Evolutionary conservation across 139 green algal species (phyloP).

Genomic region (Chlamydomonas sphaeroides): DNA sequence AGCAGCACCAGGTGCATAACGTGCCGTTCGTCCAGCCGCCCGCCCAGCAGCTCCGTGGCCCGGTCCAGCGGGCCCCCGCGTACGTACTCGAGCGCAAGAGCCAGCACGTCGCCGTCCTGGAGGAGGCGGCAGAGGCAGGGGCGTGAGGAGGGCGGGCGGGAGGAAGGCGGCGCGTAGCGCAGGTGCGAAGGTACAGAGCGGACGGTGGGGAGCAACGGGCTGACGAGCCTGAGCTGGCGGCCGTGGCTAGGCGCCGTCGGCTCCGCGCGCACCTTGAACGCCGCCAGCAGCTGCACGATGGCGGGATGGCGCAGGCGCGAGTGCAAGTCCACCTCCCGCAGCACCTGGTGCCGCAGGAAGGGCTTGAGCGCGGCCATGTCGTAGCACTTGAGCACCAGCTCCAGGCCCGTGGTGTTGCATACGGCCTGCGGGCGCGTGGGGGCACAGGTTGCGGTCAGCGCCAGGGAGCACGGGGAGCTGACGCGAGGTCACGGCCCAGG

Average conservation of each 20-base stretch:
- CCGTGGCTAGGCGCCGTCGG: neutral
- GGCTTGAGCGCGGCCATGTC: neutral
- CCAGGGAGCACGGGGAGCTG: too few relatives aligned
- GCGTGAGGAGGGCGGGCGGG: too few relatives aligned
- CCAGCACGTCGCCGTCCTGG: slow-evolving; percentile 1
- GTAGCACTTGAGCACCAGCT: slow-evolving; percentile 1
- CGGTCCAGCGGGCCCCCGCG: neutral
- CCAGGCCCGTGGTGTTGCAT: neutral
- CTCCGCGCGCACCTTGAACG: slow-evolving; percentile 29
- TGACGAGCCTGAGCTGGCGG: neutral
- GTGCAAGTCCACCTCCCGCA: slow-evolving; percentile 42
- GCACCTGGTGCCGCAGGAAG: slow-evolving; percentile 33
- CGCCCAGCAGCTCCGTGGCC: neutral
- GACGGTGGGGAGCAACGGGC: too few relatives aligned
- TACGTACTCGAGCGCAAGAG: slow-evolving; percentile 11
- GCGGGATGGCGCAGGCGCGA: slow-evolving; percentile 32
- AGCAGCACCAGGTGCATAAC: slow-evolving; percentile 1
- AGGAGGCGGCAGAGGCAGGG: too few relatives aligned
- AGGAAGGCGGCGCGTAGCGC: neutral
- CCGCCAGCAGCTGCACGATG: slow-evolving; percentile 36
- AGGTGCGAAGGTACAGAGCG: neutral
- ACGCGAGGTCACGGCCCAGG: too few relatives aligned
- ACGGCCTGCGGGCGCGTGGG: too few relatives aligned
- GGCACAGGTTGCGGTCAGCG: too few relatives aligned
- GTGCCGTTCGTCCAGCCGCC: neutral